Percentiles rank a stretch among this genome's conserved stretches.
phyloP scores from a whole-genome alignment of 148 eudicot genomes.

The Chenopodium formosanum region DNA sequence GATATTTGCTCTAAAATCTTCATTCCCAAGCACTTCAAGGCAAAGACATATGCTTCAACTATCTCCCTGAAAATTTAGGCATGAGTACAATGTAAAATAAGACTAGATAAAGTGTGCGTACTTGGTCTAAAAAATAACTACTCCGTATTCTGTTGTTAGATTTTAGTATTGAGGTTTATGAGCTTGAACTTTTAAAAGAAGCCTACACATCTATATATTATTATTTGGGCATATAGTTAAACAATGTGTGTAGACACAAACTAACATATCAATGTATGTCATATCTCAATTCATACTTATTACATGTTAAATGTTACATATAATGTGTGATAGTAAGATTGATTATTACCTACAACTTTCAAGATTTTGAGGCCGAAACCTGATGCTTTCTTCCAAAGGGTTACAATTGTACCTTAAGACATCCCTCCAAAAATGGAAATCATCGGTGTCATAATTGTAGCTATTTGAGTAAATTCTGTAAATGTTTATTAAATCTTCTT shows the following conservation, averaged over 20 bases:
- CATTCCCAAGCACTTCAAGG: constrained; percentile 13
- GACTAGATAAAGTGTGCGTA: no score
- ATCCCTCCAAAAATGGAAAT: constrained; percentile 28
- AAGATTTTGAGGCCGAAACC: constrained; percentile 26
- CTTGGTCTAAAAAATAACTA: no score
- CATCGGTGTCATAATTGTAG: constrained; percentile 16
- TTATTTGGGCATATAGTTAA: no score
- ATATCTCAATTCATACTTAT: no score
- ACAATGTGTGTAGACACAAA: no score
- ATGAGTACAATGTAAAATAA: neutral
- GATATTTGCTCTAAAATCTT: constrained; percentile 26
- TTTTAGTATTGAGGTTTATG: no score
- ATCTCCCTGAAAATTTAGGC: constrained; percentile 21
- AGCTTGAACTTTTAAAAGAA: no score
- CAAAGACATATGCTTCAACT: constrained; percentile 16
- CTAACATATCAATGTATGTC: no score
- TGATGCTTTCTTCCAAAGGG: constrained; percentile 25
- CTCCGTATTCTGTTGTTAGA: no score
- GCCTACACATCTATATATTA: no score
- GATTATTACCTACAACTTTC: constrained; percentile 19
- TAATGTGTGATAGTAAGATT: neutral
- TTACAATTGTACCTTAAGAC: constrained; percentile 23
- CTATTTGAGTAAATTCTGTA: constrained; percentile 22
- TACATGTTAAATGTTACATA: no score
- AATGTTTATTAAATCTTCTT: neutral